Conservation (phyloP, 352 stramenopile species). For the Phytophthora hibernalis region DNA sequence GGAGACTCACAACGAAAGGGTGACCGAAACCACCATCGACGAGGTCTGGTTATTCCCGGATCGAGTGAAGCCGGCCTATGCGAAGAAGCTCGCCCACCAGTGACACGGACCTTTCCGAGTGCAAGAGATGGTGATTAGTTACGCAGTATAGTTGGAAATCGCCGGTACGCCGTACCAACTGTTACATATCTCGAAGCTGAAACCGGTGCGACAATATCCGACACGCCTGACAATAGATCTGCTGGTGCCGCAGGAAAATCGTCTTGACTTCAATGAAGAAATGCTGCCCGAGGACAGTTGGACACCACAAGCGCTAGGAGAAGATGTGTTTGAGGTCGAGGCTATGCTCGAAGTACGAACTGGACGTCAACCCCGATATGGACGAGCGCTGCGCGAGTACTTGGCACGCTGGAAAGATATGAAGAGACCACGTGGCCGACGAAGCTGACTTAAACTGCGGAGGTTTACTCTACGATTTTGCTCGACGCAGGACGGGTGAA, state of each 20-base stretch:
- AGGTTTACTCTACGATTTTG: conserved; percentile 9
- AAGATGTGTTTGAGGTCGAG: conserved; percentile 14
- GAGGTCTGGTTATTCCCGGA: background rate
- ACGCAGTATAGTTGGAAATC: background rate
- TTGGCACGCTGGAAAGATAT: conserved; percentile 1
- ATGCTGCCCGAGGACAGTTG: conserved; percentile 29
- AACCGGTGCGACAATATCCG: background rate
- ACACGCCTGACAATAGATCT: background rate
- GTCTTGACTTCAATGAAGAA: conserved; percentile 36
- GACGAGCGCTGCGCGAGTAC: background rate
- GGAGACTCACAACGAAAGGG: background rate
- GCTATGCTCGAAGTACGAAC: conserved; percentile 19
- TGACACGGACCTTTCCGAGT: background rate
- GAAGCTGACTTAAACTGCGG: conserved; percentile 15
- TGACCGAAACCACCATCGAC: background rate
- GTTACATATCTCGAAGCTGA: background rate
- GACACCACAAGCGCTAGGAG: background rate
- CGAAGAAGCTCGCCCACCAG: background rate
- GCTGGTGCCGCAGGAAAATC: background rate
- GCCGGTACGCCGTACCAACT: background rate
- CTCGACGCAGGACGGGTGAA: background rate
- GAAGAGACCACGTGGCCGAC: background rate
- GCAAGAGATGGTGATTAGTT: background rate
- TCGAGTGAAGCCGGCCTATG: background rate
- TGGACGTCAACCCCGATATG: background rate